These are phyloP conservation scores for Diaporthe citrichinensis DNA, from an alignment of 2,329 filamentous ascomycete species.

Conservation along the genomic window DNA sequence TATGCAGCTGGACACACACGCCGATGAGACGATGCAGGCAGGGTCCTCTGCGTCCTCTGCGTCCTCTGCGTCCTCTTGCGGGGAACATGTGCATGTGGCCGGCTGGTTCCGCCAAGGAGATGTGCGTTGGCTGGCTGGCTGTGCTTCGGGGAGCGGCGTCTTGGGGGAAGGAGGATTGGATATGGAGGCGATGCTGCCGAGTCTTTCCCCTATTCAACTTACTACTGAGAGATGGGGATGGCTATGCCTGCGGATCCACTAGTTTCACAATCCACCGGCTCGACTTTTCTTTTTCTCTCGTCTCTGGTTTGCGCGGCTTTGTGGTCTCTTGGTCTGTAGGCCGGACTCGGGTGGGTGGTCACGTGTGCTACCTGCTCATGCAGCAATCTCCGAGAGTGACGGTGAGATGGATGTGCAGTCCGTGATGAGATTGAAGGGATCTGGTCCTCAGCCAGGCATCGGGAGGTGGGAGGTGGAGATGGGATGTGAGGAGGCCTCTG, in stretches of 20 bases:
- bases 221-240: background rate
- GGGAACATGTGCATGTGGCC: background rate
- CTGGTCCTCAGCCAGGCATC: background rate
- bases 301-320: background rate
- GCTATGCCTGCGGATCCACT: background rate
- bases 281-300: no score
- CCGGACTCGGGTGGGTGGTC: background rate
- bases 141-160: background rate
- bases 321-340: background rate
- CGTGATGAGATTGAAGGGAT: background rate
- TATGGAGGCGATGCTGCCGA: background rate
- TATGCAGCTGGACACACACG: background rate
- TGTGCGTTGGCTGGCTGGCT: conserved; percentile 5
- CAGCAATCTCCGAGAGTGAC: conserved; percentile 5
- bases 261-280: background rate
- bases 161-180: background rate
- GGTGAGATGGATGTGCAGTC: background rate
- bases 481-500: conserved; percentile 31
- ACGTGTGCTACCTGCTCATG: background rate
- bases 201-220: background rate
- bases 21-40: background rate
- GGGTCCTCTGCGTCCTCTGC: background rate
- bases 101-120: background rate
- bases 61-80: no score
- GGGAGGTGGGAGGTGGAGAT: conserved; percentile 11